These are phyloP conservation scores for Kodamaea derodonti DNA, from an alignment of 1,139 yeast genomes.

Conservation along the genomic window DNA sequence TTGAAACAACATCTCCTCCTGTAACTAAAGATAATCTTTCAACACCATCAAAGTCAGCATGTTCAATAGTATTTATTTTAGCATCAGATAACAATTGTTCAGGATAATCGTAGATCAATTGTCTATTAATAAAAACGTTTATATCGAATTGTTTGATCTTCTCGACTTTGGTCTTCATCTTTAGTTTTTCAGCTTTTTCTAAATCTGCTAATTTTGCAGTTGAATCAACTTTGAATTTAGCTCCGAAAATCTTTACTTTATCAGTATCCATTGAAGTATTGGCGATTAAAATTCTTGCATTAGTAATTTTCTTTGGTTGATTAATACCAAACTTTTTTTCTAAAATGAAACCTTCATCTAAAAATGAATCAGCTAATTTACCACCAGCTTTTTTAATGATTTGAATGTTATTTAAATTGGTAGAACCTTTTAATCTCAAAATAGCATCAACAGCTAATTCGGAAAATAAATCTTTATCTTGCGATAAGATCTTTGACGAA, in stretches of 20 bases:
- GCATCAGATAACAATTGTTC: conserved; percentile 90
- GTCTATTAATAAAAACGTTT: conserved; percentile 91
- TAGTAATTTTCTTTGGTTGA: conserved; percentile 81
- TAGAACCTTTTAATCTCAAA: conserved; percentile 84
- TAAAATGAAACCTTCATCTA: conserved; percentile 92
- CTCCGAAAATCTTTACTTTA: conserved; percentile 95
- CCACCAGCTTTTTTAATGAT: conserved; percentile 94
- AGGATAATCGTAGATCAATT: conserved; percentile 95
- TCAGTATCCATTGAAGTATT: conserved; percentile 97
- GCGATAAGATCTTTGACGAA: conserved; percentile 90
- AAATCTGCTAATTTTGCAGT: conserved; percentile 92
- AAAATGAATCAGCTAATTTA: conserved; percentile 81
- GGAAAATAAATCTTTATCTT: conserved; percentile 87
- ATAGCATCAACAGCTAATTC: conserved; percentile 93
- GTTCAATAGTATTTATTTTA: conserved; percentile 88
- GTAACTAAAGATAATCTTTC: conserved; percentile 95
- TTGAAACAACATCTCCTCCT: conserved; percentile 97
- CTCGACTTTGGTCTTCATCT: conserved; percentile 87
- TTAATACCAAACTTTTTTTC: conserved; percentile 91
- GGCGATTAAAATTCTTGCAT: conserved; percentile 87
- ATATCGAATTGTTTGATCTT: conserved; percentile 80
- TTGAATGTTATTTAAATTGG: conserved; percentile 93
- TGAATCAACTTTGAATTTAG: conserved; percentile 94
- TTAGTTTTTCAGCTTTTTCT: conserved; percentile 91
- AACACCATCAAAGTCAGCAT: conserved; percentile 97